Evolutionary conservation across 2,329 filamentous ascomycete species (phyloP), one percentile per base, ranked within the genome.

Genomic region (Emmonsia crescens): DNA sequence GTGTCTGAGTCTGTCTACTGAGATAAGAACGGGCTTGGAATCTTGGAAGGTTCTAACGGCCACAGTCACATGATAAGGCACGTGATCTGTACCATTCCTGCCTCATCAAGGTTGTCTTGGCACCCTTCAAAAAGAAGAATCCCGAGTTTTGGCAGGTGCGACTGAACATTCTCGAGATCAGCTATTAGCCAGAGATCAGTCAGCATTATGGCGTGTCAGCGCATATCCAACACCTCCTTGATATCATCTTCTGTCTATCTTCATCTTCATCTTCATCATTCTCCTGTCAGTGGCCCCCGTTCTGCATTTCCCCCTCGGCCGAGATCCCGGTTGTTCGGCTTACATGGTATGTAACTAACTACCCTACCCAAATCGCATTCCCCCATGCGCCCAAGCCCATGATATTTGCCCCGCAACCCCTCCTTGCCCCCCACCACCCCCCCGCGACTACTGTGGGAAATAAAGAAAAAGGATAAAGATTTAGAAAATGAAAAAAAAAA

Each of bases 221-320:
- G 46, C 16, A 40, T 57, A 31, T 19, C 54, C 24, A 29, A 14
- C 12, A 27, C 46, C 2, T 27, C 46, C 8, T 48, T 10, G 9
- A 5, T 14, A 3, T 16, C 29, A 5, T 19, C 31, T n/a, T 57
- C 54, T 57, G n/a, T 57, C 33, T 8, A 9, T 21, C 14, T 27
- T n/a, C n/a, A n/a, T n/a, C 46, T 49, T 27, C 46, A 48, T 74
- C 70, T 63, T 71, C 10, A 10, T 29, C 16, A 6, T 24, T 38
- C 54, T 31, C n/a, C 49, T 14, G 2, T 36, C 24, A 6, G 46
- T 10, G 21, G 21, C 46, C 46, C 10, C 46, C 46, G 46, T 27
- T 16, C 46, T 10, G 21, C n/a, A 57, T 31, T 36, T 38, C 24
- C 24, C 33, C 54, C 31, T 36, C 21, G 33, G n/a, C 33, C 56